phyloP scores from a whole-genome alignment of 805 yeast genomes.

The Myxozyma sirexii region DNA sequence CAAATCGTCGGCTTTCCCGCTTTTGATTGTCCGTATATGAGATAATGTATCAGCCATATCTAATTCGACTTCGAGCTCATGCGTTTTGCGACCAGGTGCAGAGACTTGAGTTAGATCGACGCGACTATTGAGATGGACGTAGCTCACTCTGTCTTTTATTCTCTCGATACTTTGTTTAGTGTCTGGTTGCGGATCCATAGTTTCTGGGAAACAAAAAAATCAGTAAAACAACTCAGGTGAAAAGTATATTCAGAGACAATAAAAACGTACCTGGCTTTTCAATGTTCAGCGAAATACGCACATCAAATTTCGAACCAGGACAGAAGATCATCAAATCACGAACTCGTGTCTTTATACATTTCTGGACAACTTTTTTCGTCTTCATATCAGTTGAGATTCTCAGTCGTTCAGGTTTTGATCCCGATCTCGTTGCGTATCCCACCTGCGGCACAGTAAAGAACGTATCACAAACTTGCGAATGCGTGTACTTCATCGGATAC shows the following conservation, averaged over 20 bases:
- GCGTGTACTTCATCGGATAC: conserved; percentile 11
- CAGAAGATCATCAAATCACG: conserved; percentile 29
- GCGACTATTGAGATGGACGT: conserved; percentile 18
- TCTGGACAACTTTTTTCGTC: conserved; percentile 10
- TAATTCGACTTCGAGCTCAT: conserved; percentile 31
- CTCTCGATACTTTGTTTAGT: conserved; percentile 11
- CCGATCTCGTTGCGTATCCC: not conserved
- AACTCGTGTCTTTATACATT: conserved; percentile 23
- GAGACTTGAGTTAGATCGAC: conserved; percentile 29
- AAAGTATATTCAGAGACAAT: not conserved
- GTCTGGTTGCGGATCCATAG: conserved; percentile 3
- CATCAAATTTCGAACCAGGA: conserved; percentile 31
- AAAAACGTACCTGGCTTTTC: conserved; percentile 19
- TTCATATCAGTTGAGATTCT: conserved; percentile 21
- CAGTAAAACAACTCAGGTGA: not conserved
- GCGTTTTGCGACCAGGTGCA: conserved; percentile 12
- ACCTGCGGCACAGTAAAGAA: not conserved
- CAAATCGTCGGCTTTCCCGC: conserved; percentile 14
- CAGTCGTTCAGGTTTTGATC: conserved; percentile 5
- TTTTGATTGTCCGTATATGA: conserved; percentile 9
- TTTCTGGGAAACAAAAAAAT: not conserved
- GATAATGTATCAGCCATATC: conserved; percentile 20
- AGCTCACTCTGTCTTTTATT: conserved; percentile 25
- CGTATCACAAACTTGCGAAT: conserved; percentile 5
- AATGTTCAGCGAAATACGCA: conserved; percentile 27